These are phyloP conservation scores for Dianthus caryophyllus DNA, from an alignment of 148 eudicot genomes.

Conservation along the genomic window DNA sequence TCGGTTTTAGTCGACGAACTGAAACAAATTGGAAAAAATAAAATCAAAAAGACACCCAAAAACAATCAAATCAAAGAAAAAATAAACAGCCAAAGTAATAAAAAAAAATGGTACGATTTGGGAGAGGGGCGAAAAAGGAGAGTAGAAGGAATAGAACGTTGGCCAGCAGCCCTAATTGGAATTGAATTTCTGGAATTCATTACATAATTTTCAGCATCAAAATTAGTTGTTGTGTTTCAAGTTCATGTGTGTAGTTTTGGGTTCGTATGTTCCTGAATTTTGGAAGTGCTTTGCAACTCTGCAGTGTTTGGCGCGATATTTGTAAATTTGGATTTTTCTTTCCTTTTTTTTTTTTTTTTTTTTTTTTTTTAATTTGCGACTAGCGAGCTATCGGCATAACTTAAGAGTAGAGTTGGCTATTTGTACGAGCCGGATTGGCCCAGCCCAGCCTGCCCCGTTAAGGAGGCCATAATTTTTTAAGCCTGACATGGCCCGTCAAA, in stretches of 20 bases:
- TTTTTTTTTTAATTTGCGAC: background rate
- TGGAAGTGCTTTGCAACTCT: background rate
- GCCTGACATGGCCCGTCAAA: no score
- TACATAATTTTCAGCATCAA: background rate
- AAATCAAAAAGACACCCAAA: no score
- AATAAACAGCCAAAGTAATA: background rate
- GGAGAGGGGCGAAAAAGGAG: slow-evolving; percentile 23
- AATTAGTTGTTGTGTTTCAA: background rate
- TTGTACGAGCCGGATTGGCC: no score
- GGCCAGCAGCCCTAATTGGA: slow-evolving; percentile 34
- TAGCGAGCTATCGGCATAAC: no score
- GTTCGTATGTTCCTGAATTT: no score
- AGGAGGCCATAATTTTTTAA: no score
- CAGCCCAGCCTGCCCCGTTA: no score
- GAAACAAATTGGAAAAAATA: no score
- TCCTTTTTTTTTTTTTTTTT: background rate
- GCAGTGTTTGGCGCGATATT: background rate
- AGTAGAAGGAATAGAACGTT: slow-evolving; percentile 35
- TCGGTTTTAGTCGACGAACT: background rate
- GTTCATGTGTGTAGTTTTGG: no score
- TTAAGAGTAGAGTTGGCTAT: no score
- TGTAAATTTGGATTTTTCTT: background rate
- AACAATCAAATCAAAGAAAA: background rate
- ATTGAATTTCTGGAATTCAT: slow-evolving; percentile 29
- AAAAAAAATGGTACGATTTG: slow-evolving; percentile 2